Percentiles rank a stretch among this genome's conserved stretches.
These are phyloP conservation scores for Blumeria hordei DNA, from an alignment of 2,329 filamentous ascomycete species.

Conservation along the genomic window DNA sequence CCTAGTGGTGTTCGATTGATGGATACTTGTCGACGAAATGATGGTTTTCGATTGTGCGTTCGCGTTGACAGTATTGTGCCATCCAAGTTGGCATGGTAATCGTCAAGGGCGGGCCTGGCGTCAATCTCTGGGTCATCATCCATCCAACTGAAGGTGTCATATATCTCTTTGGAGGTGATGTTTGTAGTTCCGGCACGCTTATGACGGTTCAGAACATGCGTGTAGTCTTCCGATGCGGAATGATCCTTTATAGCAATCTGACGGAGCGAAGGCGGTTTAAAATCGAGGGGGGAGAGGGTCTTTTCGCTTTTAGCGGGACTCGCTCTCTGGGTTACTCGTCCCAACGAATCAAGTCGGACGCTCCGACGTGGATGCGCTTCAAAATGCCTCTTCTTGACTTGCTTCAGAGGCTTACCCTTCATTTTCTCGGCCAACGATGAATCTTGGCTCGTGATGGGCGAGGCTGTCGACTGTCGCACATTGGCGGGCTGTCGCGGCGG, in stretches of 20 bases:
- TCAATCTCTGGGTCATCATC: slow-evolving; percentile 51
- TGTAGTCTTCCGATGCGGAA: too few species aligned
- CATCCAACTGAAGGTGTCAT: slow-evolving; percentile 48
- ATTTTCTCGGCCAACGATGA: background rate
- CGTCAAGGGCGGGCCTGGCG: slow-evolving; percentile 38
- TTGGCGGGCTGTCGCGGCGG: too few species aligned
- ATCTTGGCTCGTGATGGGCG: background rate
- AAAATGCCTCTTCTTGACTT: background rate
- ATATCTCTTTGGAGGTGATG: slow-evolving; percentile 16
- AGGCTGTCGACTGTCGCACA: background rate
- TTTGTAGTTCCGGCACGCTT: too few species aligned
- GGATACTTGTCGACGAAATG: slow-evolving; percentile 48
- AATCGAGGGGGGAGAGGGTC: too few species aligned
- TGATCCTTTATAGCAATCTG: too few species aligned
- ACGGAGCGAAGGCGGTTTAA: too few species aligned
- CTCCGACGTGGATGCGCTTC: background rate
- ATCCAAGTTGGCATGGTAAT: slow-evolving; percentile 41
- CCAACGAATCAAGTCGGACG: background rate
- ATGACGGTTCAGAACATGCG: too few species aligned
- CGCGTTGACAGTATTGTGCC: slow-evolving; percentile 23
- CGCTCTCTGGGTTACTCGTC: background rate
- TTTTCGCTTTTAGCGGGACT: too few species aligned
- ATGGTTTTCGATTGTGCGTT: slow-evolving; percentile 26
- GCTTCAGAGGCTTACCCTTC: background rate
- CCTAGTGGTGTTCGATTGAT: slow-evolving; percentile 40